phyloP scores from a whole-genome alignment of 2,329 filamentous ascomycete species.

The Fusarium tanahbumbuense region DNA sequence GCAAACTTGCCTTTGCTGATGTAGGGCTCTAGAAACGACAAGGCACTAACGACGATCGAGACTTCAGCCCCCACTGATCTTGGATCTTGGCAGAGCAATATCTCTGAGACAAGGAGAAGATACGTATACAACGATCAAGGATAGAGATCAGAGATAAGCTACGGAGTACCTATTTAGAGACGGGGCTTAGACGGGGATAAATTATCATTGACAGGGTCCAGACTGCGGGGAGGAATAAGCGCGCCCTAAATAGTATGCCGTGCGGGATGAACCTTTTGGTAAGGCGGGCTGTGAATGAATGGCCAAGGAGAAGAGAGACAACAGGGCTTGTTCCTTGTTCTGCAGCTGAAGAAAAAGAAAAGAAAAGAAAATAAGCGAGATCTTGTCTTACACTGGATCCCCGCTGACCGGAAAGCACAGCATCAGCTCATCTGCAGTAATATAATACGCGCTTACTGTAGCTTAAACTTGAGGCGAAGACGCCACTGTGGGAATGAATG shows the following conservation, averaged over 20 bases:
- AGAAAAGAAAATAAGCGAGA: conserved; percentile 6
- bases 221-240: conserved; percentile 33
- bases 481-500: neutral
- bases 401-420: neutral
- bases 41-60: conserved; percentile 1
- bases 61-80: neutral
- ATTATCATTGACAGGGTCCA: neutral
- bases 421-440: neutral
- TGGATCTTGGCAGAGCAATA: conserved; percentile 1
- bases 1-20: neutral
- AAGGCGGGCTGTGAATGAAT: conserved; percentile 18
- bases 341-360: conserved; percentile 4
- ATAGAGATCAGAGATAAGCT: conserved; percentile 6
- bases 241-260: conserved; percentile 18
- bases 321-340: neutral
- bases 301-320: conserved; percentile 13
- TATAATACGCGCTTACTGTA: neutral
- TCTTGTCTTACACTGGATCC: conserved; percentile 18
- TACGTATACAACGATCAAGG: neutral
- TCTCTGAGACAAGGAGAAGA: conserved; percentile 32
- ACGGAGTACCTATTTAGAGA: neutral
- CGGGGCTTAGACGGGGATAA: conserved; percentile 24
- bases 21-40: neutral
- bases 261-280: conserved; percentile 20
- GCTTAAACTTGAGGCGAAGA: conserved; percentile 28